A percentile compares a stretch with the other conserved stretches of the same genome.
Conservation (phyloP, 2,329 filamentous ascomycete genomes). For the Hymenoscyphus repandus region DNA sequence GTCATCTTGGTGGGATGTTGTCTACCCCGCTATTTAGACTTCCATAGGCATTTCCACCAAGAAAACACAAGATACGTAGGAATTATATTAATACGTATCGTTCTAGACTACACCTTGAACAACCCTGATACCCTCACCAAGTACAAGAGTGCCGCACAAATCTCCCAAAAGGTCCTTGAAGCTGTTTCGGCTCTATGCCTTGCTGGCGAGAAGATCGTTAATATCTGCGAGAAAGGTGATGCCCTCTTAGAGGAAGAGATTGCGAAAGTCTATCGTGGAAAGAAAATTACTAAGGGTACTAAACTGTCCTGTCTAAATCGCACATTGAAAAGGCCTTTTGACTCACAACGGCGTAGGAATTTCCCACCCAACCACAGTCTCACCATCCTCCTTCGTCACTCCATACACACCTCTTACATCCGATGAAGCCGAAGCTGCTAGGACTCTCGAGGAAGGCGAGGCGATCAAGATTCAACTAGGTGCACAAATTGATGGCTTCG, state of each 20-base stretch:
- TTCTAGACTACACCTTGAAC: conserved; percentile 76
- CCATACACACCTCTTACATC: conserved; percentile 90
- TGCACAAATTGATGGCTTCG: conserved; percentile 96
- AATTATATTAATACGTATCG: conserved; percentile 11
- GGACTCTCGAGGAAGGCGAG: conserved; percentile 77
- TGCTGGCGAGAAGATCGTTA: conserved; percentile 86
- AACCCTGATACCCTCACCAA: conserved; percentile 96
- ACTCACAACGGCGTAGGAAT: conserved; percentile 55
- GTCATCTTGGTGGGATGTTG: conserved; percentile 19
- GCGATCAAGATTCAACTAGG: conserved; percentile 97
- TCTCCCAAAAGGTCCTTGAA: conserved; percentile 92
- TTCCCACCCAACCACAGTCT: conserved; percentile 90
- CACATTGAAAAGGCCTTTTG: not conserved
- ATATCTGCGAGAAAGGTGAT: conserved; percentile 93
- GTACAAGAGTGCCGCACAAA: conserved; percentile 94
- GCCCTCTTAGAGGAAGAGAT: conserved; percentile 91
- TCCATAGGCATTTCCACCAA: conserved; percentile 1
- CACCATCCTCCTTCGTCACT: conserved; percentile 88
- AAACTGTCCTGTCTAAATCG: conserved; percentile 11
- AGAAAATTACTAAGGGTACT: conserved; percentile 89
- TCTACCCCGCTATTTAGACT: conserved; percentile 29
- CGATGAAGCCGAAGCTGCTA: conserved; percentile 77
- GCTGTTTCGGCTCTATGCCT: conserved; percentile 70
- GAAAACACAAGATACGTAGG: not conserved
- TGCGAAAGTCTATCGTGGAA: conserved; percentile 94